A percentile compares a stretch with the other conserved stretches of the same genome.
Evolutionary conservation across 148 eudicot species (phyloP).

Genomic region (Amaranthus palmeri): DNA sequence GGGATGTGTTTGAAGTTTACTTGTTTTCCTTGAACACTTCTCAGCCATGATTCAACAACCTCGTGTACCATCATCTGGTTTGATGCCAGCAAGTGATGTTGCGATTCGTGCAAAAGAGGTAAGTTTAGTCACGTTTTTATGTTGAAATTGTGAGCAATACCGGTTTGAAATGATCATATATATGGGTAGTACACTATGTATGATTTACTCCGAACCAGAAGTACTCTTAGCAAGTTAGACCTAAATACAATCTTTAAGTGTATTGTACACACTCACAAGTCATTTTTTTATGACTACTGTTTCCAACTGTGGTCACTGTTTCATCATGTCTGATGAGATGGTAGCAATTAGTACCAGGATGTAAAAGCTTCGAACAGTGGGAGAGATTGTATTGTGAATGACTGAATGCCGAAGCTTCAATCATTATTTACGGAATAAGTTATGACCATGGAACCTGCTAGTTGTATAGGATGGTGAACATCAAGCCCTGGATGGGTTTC

Average conservation of each 20-base stretch:
- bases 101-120: conserved; percentile 78
- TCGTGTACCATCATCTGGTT: conserved; percentile 66
- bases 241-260: background rate
- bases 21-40: conserved; percentile 9
- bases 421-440: background rate
- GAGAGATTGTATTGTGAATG: background rate
- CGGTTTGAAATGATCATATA: background rate
- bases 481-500: background rate
- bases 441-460: background rate
- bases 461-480: background rate
- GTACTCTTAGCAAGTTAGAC: background rate
- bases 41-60: conserved; percentile 83
- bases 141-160: background rate
- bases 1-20: conserved; percentile 10
- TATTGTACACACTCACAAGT: background rate
- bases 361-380: background rate
- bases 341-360: background rate
- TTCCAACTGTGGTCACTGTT: background rate
- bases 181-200: background rate
- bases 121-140: conserved; percentile 9
- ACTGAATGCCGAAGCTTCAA: background rate
- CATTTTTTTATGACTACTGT: background rate
- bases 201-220: background rate
- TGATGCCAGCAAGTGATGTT: conserved; percentile 81
- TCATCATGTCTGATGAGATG: background rate